A percentile compares a stretch with the other conserved stretches of the same genome.
phyloP scores from a whole-genome alignment of 2,329 filamentous ascomycete genomes.

The Phaeoacremonium minimum region DNA sequence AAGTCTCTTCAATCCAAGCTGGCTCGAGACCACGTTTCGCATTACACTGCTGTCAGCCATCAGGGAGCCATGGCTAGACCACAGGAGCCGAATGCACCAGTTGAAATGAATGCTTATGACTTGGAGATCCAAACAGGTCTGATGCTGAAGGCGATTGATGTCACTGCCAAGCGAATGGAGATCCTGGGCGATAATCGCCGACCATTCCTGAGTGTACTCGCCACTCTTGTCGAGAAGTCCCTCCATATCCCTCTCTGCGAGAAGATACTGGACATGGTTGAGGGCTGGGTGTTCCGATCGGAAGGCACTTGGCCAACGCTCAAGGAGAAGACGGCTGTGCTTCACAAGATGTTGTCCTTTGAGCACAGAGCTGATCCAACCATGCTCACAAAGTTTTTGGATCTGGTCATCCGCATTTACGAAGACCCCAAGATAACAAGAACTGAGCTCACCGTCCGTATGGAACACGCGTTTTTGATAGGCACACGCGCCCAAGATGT shows the following conservation, averaged over 20 bases:
- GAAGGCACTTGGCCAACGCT: constrained; percentile 94
- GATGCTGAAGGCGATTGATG: constrained; percentile 92
- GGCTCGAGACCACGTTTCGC: constrained; percentile 86
- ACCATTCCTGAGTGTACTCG: constrained; percentile 91
- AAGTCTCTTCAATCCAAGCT: constrained; percentile 90
- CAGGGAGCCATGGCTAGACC: constrained; percentile 37
- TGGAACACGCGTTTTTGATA: constrained; percentile 98
- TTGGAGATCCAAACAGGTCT: constrained; percentile 84
- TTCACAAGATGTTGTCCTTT: constrained; percentile 99
- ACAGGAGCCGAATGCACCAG: constrained; percentile 51
- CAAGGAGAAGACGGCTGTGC: constrained; percentile 96
- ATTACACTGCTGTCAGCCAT: constrained; percentile 56
- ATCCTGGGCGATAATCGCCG: constrained; percentile 84
- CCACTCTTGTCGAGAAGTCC: constrained; percentile 92
- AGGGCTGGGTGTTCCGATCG: constrained; percentile 92
- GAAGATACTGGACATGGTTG: constrained; percentile 91
- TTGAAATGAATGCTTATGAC: constrained; percentile 69
- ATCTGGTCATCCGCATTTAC: constrained; percentile 96
- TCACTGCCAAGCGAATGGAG: constrained; percentile 89
- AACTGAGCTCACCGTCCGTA: constrained; percentile 90
- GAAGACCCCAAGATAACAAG: constrained; percentile 94
- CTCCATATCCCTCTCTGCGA: constrained; percentile 81
- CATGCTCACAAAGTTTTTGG: constrained; percentile 87
- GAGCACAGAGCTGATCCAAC: constrained; percentile 79
- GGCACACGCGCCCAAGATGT: constrained; percentile 90